phyloP scores from a whole-genome alignment of 2,329 filamentous ascomycete genomes.

The Moelleriella libera region DNA sequence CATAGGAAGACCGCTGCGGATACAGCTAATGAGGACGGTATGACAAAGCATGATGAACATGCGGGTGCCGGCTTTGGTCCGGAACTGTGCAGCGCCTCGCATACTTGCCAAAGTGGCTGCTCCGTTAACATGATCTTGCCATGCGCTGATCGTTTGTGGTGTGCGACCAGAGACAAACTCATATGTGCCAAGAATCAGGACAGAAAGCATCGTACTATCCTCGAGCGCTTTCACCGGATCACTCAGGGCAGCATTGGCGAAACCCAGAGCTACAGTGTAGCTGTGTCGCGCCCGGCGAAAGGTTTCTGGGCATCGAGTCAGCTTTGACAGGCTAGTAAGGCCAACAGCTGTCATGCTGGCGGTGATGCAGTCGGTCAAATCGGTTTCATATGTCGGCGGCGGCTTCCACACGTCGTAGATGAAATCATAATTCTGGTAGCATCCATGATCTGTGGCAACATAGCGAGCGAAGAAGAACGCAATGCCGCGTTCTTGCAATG shows the following conservation, averaged over 20 bases:
- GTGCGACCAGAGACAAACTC: conserved; percentile 36
- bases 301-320: conserved; percentile 24
- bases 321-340: conserved; percentile 34
- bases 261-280: conserved; percentile 35
- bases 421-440: conserved; percentile 36
- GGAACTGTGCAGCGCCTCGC: conserved; percentile 32
- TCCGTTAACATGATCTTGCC: conserved; percentile 38
- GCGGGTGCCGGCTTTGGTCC: conserved; percentile 26
- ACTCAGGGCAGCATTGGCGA: conserved; percentile 34
- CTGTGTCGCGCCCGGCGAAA: conserved; percentile 33
- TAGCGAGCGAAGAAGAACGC: conserved; percentile 38
- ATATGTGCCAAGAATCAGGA: conserved; percentile 39
- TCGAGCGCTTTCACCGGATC: conserved; percentile 27
- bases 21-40: conserved; percentile 35
- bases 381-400: conserved; percentile 15
- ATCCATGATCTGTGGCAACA: conserved; percentile 30
- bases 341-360: conserved; percentile 41
- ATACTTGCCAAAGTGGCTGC: conserved; percentile 34
- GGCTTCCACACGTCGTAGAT: conserved; percentile 38
- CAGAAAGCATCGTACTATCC: conserved; percentile 36
- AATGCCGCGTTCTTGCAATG: conserved; percentile 27
- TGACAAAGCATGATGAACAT: conserved; percentile 42
- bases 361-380: conserved; percentile 28
- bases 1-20: conserved; percentile 33
- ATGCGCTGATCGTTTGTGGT: conserved; percentile 31